Conservation (phyloP, 2,329 filamentous ascomycete genomes). For the Fusarium dimerum region DNA sequence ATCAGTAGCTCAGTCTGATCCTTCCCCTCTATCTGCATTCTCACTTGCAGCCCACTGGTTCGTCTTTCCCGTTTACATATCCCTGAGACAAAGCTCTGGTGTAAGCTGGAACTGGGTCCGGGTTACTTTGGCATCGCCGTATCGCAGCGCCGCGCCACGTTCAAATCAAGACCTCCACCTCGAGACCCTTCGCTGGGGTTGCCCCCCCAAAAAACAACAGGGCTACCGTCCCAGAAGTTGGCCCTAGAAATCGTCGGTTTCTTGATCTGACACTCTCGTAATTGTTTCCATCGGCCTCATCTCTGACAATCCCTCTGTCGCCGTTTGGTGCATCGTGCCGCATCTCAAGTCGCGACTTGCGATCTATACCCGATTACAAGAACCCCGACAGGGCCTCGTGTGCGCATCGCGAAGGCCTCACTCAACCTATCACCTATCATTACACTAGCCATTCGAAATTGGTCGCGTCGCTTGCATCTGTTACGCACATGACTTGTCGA, state of each 20-base stretch:
- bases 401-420: conserved; percentile 28
- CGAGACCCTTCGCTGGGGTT: conserved; percentile 19
- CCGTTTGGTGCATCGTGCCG: conserved; percentile 19
- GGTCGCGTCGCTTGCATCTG: conserved; percentile 22
- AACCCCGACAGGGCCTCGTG: conserved; percentile 20
- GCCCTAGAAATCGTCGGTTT: conserved; percentile 15
- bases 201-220: conserved; percentile 15
- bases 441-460: conserved; percentile 9
- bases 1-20: conserved; percentile 12
- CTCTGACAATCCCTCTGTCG: conserved; percentile 8
- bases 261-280: conserved; percentile 19
- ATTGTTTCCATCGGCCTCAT: conserved; percentile 11
- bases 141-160: conserved; percentile 28
- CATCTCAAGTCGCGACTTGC: conserved; percentile 17
- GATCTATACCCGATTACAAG: conserved; percentile 20
- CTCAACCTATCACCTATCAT: conserved; percentile 21
- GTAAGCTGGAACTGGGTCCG: not conserved
- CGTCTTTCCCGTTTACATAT: not conserved
- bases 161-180: conserved; percentile 26
- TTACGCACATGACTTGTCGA: conserved; percentile 31
- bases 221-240: conserved; percentile 17
- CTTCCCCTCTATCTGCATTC: conserved; percentile 8
- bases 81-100: not conserved
- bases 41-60: too few species aligned
- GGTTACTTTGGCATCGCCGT: conserved; percentile 24